Evolutionary conservation across 805 yeast species (phyloP).

Genomic region (Teunomyces aglyptinius): DNA sequence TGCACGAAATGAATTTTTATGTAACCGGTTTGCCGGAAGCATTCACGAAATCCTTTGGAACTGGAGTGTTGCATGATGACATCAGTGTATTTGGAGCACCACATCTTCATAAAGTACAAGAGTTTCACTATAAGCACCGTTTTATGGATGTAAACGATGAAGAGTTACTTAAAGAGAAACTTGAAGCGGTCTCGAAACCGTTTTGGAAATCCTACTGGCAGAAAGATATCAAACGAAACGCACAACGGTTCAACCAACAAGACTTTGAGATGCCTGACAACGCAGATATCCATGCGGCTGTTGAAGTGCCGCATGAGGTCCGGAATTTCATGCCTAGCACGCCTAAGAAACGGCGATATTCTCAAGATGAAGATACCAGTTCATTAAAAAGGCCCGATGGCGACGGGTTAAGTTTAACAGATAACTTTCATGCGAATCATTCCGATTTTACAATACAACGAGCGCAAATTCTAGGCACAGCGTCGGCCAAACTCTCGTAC

Average conservation of each 20-base stretch:
- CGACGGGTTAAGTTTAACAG: background rate
- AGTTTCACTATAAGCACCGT: slow-evolving; percentile 52
- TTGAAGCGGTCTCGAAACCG: slow-evolving; percentile 32
- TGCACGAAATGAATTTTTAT: slow-evolving; percentile 67
- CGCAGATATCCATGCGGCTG: background rate
- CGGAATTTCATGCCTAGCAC: background rate
- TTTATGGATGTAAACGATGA: slow-evolving; percentile 32
- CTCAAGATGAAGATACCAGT: background rate
- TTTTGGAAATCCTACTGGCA: slow-evolving; percentile 61
- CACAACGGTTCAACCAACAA: slow-evolving; percentile 34
- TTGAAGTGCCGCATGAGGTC: background rate
- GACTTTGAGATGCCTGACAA: slow-evolving; percentile 9
- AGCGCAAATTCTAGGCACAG: slow-evolving; percentile 56
- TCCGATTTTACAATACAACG: slow-evolving; percentile 13
- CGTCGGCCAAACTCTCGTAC: slow-evolving; percentile 64
- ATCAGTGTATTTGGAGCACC: slow-evolving; percentile 58
- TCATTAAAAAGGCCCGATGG: background rate
- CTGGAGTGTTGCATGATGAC: slow-evolving; percentile 34
- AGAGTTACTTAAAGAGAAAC: slow-evolving; percentile 25
- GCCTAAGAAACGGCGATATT: slow-evolving; percentile 1
- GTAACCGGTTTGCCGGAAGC: slow-evolving; percentile 44
- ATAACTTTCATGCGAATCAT: background rate
- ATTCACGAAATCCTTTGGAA: slow-evolving; percentile 42
- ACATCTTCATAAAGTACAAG: slow-evolving; percentile 51
- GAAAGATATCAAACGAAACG: slow-evolving; percentile 33